Base-by-base conservation (phyloP, 495 filamentous ascomycete species). In the Penicillium lagena region DNA sequence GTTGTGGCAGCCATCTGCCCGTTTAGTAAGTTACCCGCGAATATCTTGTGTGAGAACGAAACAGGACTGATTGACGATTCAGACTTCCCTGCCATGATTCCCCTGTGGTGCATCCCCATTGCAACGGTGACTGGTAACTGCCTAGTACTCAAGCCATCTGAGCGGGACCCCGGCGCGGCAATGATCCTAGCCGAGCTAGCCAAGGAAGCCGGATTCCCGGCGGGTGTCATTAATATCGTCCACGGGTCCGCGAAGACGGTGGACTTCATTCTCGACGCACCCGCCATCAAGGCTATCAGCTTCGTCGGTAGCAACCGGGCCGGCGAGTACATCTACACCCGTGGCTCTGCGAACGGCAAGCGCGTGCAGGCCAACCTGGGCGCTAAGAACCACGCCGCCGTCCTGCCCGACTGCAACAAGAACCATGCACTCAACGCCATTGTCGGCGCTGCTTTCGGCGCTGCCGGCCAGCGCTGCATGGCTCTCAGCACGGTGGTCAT, bases 1-100 rank as follows among this genome's bases (percentile, higher is more conserved):
- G 85, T 99, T 37, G 89, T 95, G 39, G 93, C 93, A 22, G 88
- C 94, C 38, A 99, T 99, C 50, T 99, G 94, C 72, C 93, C 93
- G 13, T 99, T 99, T 65, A 99, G 89, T 95, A 71, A 61, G 88
- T 78, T 22, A 4, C 22, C 22, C 22, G 22, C 22, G 22, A 22
- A 22, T 22, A 22, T 22, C 22, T 22, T 22, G 22, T 22, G 4
- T 6, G 22, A 22, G 22, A 22, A 22, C 4, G 22, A 22, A 6
- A 22, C 3, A 22, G 39, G 51, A 44, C 54, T 55, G 32, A 56
- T 37, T 41, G 1, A 29, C 12, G 31, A 12, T 12, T 12, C 52
- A 94, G 88, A 98, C 73, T 99, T 99, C 73, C 93, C 93, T 35
- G 93, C 93, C 51, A 99, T 99, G 93, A 99, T 99, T 67, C 93